Percentiles rank a stretch among this genome's conserved stretches.
Conservation (phyloP, 1,139 yeast species). For the Yamadazyma trypodendri region DNA sequence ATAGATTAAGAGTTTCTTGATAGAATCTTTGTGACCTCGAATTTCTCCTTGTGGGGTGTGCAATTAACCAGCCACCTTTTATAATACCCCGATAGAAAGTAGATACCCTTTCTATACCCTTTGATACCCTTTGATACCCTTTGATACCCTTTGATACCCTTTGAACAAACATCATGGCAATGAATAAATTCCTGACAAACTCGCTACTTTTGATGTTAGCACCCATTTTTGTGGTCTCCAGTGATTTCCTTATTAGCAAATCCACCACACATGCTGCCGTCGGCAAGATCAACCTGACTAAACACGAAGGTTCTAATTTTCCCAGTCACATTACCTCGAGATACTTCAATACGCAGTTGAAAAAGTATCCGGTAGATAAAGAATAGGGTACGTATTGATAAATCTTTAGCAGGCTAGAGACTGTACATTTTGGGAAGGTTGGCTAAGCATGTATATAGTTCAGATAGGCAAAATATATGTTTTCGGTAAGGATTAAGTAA, state of each 20-base stretch:
- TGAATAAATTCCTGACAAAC: constrained; percentile 19
- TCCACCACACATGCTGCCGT: constrained; percentile 21
- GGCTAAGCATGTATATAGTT: neutral
- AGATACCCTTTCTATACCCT: too few species aligned
- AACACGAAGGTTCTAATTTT: constrained; percentile 2
- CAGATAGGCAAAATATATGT: too few species aligned
- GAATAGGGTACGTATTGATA: neutral
- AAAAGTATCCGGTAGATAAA: constrained; percentile 13
- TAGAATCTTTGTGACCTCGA: too few species aligned
- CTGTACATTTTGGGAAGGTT: neutral
- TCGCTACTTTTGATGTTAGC: constrained; percentile 24
- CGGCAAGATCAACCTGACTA: constrained; percentile 13
- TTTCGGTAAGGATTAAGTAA: too few species aligned
- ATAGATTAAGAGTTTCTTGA: too few species aligned
- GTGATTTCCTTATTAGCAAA: constrained; percentile 24
- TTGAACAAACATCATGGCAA: constrained; percentile 2
- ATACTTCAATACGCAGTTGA: constrained; percentile 16
- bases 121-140: neutral
- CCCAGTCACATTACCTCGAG: constrained; percentile 10
- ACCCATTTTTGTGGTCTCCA: constrained; percentile 25
- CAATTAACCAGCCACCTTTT: too few species aligned
- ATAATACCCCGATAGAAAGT: too few species aligned
- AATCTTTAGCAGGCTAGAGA: constrained; percentile 1
- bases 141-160: constrained; percentile 1
- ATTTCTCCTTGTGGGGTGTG: too few species aligned